Conservation (phyloP, 257 asterid species). For the Cinchona pubescens region DNA sequence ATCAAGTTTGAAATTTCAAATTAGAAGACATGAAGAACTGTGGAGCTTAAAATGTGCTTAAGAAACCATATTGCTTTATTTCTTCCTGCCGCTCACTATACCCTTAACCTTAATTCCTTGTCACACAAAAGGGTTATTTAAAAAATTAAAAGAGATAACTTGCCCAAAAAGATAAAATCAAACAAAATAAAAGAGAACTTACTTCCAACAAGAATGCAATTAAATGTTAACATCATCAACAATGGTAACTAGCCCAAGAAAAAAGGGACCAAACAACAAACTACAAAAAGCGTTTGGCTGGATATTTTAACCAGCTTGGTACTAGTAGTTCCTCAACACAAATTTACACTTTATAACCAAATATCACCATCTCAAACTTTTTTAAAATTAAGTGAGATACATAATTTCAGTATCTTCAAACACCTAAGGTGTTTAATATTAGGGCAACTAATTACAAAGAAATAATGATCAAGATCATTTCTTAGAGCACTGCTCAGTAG, state of each 20-base stretch:
- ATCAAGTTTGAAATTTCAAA: slow-evolving; percentile 1
- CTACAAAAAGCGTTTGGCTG: background rate
- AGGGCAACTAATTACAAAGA: background rate
- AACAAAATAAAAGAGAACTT: too few species aligned
- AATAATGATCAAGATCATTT: background rate
- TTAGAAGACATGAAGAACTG: background rate
- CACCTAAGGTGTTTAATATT: background rate
- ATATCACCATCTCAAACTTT: background rate
- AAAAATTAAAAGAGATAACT: too few species aligned
- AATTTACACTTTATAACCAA: background rate
- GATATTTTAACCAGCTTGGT: background rate
- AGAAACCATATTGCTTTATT: background rate
- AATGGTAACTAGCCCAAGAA: background rate
- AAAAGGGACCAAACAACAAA: background rate
- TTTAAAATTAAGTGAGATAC: background rate
- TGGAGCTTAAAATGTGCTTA: slow-evolving; percentile 1
- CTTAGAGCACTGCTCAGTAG: background rate
- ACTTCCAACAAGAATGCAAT: background rate
- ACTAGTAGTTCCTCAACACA: background rate
- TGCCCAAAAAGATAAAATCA: background rate
- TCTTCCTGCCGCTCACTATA: background rate
- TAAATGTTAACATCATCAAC: background rate
- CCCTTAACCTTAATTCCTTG: background rate
- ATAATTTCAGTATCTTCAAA: background rate
- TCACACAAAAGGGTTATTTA: background rate